Evolutionary conservation across 1,284 basidiomycete genomes (phyloP), one percentile per base, ranked within the genome.

Genomic region (Cerrena zonata): DNA sequence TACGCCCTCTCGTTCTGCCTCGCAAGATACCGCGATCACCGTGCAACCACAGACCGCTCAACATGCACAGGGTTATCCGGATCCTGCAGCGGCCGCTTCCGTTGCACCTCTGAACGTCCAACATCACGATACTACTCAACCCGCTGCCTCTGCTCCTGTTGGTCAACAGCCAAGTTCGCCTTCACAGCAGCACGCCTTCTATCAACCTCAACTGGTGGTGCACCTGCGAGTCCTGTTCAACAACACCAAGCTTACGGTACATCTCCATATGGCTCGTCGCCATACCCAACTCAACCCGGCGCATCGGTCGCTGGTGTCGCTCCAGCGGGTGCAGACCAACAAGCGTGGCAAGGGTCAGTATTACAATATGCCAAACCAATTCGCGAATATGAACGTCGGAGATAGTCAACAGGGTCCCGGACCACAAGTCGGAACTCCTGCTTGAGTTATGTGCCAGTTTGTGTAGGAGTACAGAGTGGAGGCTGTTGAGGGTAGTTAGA

Each of bases 321-420:
- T 58, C 41, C 39, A 22, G 18, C 7, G 10, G 5, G 5, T 5
- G 21, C 18, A 10, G 22, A n/a, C 13, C 19, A 53, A 53, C 43
- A 49, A 41, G 2, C 37, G 22, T 56, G 53, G 48, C 55, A 48
- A 44, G 50, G 47, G 36, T n/a, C 61, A 61, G 38, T 67, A 64
- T 53, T 57, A 64, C n/a, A 54, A 55, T 19, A 21, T 69, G 47
- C 52, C 56, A 42, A 61, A 56, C 26, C 68, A 69, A 57, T 63
- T 69, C 47, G 58, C 64, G 27, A 60, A 58, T n/a, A 56, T 69
- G 62, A 60, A 58, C n/a, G 61, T 69, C 24, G 49, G 51, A n/a
- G 59, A 61, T 47, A 49, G 54, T 22, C 48, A 49, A 34, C 58
- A 57, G 24, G 49, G 49, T n/a, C 59, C 59, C 45, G 49, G 54